Evolutionary conservation across 306 rosid species (phyloP).

Genomic region (Lathyrus sativus): DNA sequence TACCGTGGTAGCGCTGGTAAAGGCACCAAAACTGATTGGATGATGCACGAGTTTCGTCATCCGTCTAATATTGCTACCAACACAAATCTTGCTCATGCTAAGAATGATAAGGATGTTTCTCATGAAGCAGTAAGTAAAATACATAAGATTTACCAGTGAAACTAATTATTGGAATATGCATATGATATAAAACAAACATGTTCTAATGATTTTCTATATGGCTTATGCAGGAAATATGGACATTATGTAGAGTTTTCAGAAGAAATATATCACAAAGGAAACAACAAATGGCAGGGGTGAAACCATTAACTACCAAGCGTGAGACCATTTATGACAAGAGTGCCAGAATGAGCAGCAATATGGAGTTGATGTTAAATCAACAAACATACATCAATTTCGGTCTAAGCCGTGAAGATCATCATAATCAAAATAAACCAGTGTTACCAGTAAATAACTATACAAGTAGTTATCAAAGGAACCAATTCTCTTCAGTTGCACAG

Average conservation of each 20-base stretch:
- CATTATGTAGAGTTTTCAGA: slow-evolving; percentile 82
- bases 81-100: background rate
- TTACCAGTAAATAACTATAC: background rate
- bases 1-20: slow-evolving; percentile 90
- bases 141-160: too few species aligned
- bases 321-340: slow-evolving; percentile 28
- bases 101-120: slow-evolving; percentile 1
- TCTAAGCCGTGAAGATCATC: slow-evolving; percentile 20
- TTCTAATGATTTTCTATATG: background rate
- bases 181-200: background rate
- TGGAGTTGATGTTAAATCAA: slow-evolving; percentile 40
- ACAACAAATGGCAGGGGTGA: slow-evolving; percentile 53
- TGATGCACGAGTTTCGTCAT: slow-evolving; percentile 98
- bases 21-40: slow-evolving; percentile 97
- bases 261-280: slow-evolving; percentile 59
- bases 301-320: slow-evolving; percentile 45
- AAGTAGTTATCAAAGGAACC: slow-evolving; percentile 29
- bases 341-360: slow-evolving; percentile 30
- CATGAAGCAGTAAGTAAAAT: slow-evolving; percentile 39
- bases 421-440: slow-evolving; percentile 50
- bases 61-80: slow-evolving; percentile 43
- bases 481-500: slow-evolving; percentile 31
- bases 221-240: slow-evolving; percentile 92
- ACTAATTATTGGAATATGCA: too few species aligned
- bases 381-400: slow-evolving; percentile 60